Evolutionary conservation across 305 asterid genomes (phyloP).

Genomic region (Striga hermonthica): DNA sequence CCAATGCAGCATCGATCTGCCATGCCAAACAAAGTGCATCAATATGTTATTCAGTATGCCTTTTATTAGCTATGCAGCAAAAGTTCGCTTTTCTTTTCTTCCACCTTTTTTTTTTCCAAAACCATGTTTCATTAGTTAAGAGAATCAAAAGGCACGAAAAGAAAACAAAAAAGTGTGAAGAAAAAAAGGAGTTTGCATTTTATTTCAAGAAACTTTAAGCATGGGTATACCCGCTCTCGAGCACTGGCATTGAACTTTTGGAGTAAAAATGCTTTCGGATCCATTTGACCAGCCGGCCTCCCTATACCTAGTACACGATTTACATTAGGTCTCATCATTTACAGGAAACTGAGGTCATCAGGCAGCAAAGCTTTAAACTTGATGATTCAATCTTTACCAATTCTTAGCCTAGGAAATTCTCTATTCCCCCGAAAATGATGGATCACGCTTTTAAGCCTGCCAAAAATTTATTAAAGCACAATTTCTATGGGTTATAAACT

Average conservation of each 20-base stretch:
- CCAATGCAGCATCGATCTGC: conserved; percentile 72
- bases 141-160: too few species aligned
- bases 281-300: conserved; percentile 97
- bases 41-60: conserved; percentile 15
- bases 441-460: conserved; percentile 75
- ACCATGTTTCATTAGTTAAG: too few species aligned
- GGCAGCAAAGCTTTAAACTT: conserved; percentile 16
- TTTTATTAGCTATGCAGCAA: conserved; percentile 2
- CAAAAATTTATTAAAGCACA: conserved; percentile 22
- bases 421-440: conserved; percentile 72
- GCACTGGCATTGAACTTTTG: conserved; percentile 83
- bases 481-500: conserved; percentile 20
- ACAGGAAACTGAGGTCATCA: conserved; percentile 13
- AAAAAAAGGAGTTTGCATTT: too few species aligned
- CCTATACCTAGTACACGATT: conserved; percentile 59
- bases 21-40: conserved; percentile 28
- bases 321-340: conserved; percentile 19
- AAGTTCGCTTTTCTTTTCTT: background rate
- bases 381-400: conserved; percentile 48
- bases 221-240: conserved; percentile 62
- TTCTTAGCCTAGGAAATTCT: conserved; percentile 90
- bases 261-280: conserved; percentile 90
- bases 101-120: background rate
- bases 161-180: too few species aligned
- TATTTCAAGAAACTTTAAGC: conserved; percentile 1